Evolutionary conservation across 176 grass and related monocot genomes (phyloP).

Genomic region (Olyra latifolia): DNA sequence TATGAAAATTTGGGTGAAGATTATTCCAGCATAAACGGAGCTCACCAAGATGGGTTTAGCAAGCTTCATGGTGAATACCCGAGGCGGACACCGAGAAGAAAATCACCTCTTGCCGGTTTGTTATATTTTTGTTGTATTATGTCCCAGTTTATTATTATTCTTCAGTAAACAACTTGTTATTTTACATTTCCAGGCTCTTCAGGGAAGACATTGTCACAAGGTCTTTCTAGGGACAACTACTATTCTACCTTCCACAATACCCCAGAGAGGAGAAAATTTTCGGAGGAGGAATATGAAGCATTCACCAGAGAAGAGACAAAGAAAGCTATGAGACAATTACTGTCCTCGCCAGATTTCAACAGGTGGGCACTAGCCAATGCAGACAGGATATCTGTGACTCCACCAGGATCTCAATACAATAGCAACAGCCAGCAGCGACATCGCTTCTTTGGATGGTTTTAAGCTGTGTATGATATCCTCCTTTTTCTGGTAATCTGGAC

Average conservation of each 20-base stretch:
- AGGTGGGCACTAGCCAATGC: slow-evolving; percentile 70
- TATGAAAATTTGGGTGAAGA: slow-evolving; percentile 40
- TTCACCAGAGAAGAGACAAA: slow-evolving; percentile 77
- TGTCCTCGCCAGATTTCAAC: slow-evolving; percentile 80
- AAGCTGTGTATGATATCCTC: slow-evolving; percentile 21
- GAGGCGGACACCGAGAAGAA: slow-evolving; percentile 42
- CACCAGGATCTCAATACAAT: slow-evolving; percentile 43
- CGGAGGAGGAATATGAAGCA: slow-evolving; percentile 68
- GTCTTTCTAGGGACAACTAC: slow-evolving; percentile 41
- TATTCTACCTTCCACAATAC: slow-evolving; percentile 78
- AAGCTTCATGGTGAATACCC: slow-evolving; percentile 37
- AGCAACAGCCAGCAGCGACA: slow-evolving; percentile 38
- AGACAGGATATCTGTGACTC: slow-evolving; percentile 63
- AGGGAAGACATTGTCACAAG: slow-evolving; percentile 17
- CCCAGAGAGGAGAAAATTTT: slow-evolving; percentile 62
- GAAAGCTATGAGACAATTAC: slow-evolving; percentile 59
- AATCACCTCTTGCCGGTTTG: slow-evolving; percentile 46
- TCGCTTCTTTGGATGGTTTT: slow-evolving; percentile 62
- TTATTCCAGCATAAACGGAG: slow-evolving; percentile 49
- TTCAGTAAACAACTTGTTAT: not conserved
- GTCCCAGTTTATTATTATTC: slow-evolving; percentile 15
- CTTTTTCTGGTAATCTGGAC: slow-evolving; percentile 5
- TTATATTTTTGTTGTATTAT: slow-evolving; percentile 2
- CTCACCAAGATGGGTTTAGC: slow-evolving; percentile 37
- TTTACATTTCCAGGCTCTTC: slow-evolving; percentile 42